Evolutionary conservation across 768 basidiomycete genomes (phyloP), one percentile per base, ranked within the genome.

Genomic region (Leccinum longicurvipes): DNA sequence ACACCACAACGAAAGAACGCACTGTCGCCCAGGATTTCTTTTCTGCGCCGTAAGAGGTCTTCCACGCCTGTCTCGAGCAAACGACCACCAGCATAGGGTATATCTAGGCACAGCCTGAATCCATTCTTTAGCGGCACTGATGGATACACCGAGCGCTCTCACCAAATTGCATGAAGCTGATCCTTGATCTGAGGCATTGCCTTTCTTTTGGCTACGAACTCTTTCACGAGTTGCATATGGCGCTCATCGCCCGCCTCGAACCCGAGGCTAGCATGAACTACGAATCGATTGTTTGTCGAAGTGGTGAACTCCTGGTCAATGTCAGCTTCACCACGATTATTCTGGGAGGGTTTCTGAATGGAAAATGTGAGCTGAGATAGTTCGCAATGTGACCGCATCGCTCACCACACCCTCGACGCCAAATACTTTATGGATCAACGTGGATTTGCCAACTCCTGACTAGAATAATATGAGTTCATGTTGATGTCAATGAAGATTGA

Each of bases 221-320:
- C 1, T 3, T 14, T 23, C 42, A 44, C 21, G 4, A 6, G 12
- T 0, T 23, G 1, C 10, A 44, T 14, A 1, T 1, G 0, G 0
- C 0, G 4, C 12, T 23, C 42, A 12, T 6, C 21, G 1, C 11
- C 42, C 2, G 42, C 11, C 6, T 44, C 17, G 17, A 36, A 36
- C 1, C 34, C 34, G 1, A 4, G 8, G 17, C 17, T 36, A 0
- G 3, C 9, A 24, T 44, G 42, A 44, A 44, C 0, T 8, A 24
- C 21, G 23, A 44, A 0, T 44, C 12, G 5, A 6, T 0, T 3
- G 1, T 44, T 44, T 9, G 2, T 44, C 42, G 19, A 21, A 3
- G 21, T 21, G 0, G 9, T 14, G 21, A 4, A 42, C 6, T 44
- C 42, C 6, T 6, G 21, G 11, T 23, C 21, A 1, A 44, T 23